phyloP scores from a whole-genome alignment of 306 rosid genomes.

The Cicer arietinum region DNA sequence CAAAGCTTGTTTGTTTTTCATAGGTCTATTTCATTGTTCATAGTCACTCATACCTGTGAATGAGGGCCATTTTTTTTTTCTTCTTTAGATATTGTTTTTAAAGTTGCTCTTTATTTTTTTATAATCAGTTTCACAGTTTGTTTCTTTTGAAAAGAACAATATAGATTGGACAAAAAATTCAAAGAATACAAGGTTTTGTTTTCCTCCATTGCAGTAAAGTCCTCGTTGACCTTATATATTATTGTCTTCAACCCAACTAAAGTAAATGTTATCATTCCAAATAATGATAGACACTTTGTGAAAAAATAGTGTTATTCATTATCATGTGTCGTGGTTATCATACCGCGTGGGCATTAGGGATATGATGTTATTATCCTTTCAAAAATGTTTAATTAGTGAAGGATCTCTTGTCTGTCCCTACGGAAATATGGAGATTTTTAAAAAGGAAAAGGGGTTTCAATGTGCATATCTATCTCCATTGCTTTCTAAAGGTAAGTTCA shows the following conservation, averaged over 20 bases:
- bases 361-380: background rate
- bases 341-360: background rate
- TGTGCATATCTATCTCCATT: too few relatives aligned
- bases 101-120: slow-evolving; percentile 5
- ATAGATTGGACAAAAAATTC: slow-evolving; percentile 34
- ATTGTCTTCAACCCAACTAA: background rate
- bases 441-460: too few relatives aligned
- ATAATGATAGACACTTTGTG: background rate
- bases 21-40: slow-evolving; percentile 58
- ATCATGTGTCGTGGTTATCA: background rate
- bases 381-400: background rate
- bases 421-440: background rate
- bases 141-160: background rate
- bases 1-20: slow-evolving; percentile 28
- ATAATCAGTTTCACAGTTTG: slow-evolving; percentile 32
- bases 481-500: too few relatives aligned
- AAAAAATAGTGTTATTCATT: background rate
- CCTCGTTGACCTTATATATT: background rate
- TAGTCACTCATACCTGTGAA: slow-evolving; percentile 54
- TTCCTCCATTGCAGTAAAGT: background rate
- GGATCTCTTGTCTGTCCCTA: background rate
- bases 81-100: slow-evolving; percentile 1
- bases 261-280: background rate
- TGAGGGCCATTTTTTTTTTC: slow-evolving; percentile 25
- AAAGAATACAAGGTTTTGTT: slow-evolving; percentile 26